phyloP scores from a whole-genome alignment of 2,329 filamentous ascomycete species.

The Xylariaceae sp. region DNA sequence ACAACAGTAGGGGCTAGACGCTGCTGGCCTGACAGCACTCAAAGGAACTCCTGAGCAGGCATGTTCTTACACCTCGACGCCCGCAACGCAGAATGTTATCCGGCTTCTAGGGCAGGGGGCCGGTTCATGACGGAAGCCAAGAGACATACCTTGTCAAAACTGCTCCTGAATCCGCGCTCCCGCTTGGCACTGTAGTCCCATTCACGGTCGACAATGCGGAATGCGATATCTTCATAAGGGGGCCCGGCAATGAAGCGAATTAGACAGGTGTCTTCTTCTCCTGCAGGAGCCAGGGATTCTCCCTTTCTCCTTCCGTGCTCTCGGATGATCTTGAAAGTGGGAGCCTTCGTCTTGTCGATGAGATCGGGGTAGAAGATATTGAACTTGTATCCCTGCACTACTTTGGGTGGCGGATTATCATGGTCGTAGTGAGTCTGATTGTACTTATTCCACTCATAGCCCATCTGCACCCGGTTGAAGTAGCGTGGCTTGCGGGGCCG shows the following conservation, averaged over 20 bases:
- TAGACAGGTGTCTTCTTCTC: slow-evolving; percentile 93
- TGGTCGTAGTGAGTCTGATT: slow-evolving; percentile 99
- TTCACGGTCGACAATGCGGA: slow-evolving; percentile 95
- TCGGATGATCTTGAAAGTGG: slow-evolving; percentile 91
- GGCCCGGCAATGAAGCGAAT: slow-evolving; percentile 94
- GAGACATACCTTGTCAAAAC: slow-evolving; percentile 83
- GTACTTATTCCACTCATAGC: slow-evolving; percentile 99
- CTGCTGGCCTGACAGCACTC: slow-evolving; percentile 9
- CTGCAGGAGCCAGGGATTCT: slow-evolving; percentile 87
- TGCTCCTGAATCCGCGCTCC: slow-evolving; percentile 91
- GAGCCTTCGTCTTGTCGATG: slow-evolving; percentile 89
- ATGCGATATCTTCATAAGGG: slow-evolving; percentile 94
- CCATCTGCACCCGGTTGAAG: slow-evolving; percentile 98
- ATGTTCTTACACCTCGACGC: slow-evolving; percentile 4
- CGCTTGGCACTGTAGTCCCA: slow-evolving; percentile 98
- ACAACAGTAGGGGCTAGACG: slow-evolving; percentile 14
- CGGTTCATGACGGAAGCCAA: background rate
- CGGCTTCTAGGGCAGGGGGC: slow-evolving; percentile 14
- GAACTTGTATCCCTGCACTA: slow-evolving; percentile 98
- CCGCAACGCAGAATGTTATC: slow-evolving; percentile 9
- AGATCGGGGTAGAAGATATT: slow-evolving; percentile 99
- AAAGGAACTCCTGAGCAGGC: slow-evolving; percentile 5
- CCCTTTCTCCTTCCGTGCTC: slow-evolving; percentile 85
- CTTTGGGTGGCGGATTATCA: slow-evolving; percentile 94
- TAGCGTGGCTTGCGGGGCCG: slow-evolving; percentile 88